Percentiles rank a stretch among this genome's conserved stretches.
Conservation (phyloP, 2,329 filamentous ascomycete genomes). For the Penicillium sp. region DNA sequence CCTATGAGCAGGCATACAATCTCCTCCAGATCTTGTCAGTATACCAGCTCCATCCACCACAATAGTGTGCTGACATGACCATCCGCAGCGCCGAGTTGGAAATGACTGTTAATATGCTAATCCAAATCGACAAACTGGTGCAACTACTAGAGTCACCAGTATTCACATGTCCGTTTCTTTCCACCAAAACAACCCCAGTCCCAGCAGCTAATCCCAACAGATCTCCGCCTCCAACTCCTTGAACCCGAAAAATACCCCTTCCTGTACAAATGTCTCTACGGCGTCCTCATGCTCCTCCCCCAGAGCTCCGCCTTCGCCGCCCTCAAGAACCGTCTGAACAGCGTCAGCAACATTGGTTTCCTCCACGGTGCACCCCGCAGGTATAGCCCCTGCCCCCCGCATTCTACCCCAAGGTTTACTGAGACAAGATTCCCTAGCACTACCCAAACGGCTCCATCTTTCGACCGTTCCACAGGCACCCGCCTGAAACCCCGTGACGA, state of each 20-base stretch:
- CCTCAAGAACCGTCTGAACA: slow-evolving; percentile 93
- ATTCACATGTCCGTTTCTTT: slow-evolving; percentile 74
- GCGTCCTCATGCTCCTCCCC: slow-evolving; percentile 94
- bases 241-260: slow-evolving; percentile 95
- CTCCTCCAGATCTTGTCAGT: slow-evolving; percentile 89
- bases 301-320: slow-evolving; percentile 97
- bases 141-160: slow-evolving; percentile 96
- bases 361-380: slow-evolving; percentile 77
- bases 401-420: slow-evolving; percentile 1
- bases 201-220: slow-evolving; percentile 47
- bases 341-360: slow-evolving; percentile 94
- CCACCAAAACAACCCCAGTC: not conserved
- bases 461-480: slow-evolving; percentile 66
- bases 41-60: not conserved
- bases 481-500: slow-evolving; percentile 81
- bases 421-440: slow-evolving; percentile 12
- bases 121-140: slow-evolving; percentile 97
- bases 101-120: slow-evolving; percentile 98
- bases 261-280: slow-evolving; percentile 96
- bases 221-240: slow-evolving; percentile 88
- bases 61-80: slow-evolving; percentile 26
- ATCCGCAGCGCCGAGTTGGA: slow-evolving; percentile 80
- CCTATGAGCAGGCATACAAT: slow-evolving; percentile 97
- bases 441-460: slow-evolving; percentile 47
- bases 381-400: slow-evolving; percentile 53